phyloP scores from a whole-genome alignment of 768 basidiomycete species.

The Kwoniella europaea region DNA sequence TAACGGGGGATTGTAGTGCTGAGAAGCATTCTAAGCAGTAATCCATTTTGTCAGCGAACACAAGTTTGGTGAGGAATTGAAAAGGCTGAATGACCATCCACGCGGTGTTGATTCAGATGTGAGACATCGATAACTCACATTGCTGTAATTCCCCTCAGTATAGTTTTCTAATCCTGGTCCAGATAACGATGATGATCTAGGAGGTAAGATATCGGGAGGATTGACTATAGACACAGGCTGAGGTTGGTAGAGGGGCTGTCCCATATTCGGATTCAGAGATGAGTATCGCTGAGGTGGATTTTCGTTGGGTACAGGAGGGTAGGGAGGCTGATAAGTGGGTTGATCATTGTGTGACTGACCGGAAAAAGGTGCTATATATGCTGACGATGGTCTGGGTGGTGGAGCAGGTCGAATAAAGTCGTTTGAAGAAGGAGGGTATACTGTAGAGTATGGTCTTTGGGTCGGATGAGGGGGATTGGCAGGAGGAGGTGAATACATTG shows the following conservation, averaged over 20 bases:
- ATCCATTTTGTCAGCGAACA: background rate
- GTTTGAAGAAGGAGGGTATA: background rate
- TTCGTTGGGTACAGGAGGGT: background rate
- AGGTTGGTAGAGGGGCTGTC: background rate
- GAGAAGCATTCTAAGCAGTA: background rate
- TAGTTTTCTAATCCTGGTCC: background rate
- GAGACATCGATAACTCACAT: conserved; percentile 17
- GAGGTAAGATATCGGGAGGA: conserved; percentile 2
- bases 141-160: background rate
- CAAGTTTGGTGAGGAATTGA: background rate
- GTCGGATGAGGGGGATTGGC: background rate
- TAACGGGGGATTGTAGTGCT: background rate
- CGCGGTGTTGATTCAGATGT: conserved; percentile 11
- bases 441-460: conserved; percentile 7
- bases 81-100: conserved; percentile 5
- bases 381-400: conserved; percentile 15
- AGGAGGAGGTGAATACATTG: conserved; percentile 12
- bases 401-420: conserved; percentile 2
- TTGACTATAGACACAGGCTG: background rate
- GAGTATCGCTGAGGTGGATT: conserved; percentile 6
- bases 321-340: background rate
- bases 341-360: background rate
- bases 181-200: conserved; percentile 5
- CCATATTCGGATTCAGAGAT: background rate
- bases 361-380: conserved; percentile 18